Conservation (phyloP, 2,329 filamentous ascomycete species). For the Dactylellina cionopaga region DNA sequence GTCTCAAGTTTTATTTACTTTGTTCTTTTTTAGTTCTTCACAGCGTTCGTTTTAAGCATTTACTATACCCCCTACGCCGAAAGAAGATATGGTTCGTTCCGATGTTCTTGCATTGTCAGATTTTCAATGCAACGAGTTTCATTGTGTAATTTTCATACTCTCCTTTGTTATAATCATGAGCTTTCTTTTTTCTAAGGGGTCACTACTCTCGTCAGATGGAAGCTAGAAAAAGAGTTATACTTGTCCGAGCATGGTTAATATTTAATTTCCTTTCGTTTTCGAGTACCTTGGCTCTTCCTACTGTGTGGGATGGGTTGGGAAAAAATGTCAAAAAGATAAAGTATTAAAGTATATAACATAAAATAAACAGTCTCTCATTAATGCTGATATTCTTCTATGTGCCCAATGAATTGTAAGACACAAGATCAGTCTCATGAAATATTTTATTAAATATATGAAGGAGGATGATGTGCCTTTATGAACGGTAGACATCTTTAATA, state of each 20-base stretch:
- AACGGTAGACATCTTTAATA: no score
- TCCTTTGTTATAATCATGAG: constrained; percentile 38
- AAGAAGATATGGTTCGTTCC: constrained; percentile 27
- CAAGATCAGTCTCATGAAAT: no score
- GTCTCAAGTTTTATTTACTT: constrained; percentile 13
- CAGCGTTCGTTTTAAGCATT: constrained; percentile 19
- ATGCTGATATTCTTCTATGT: neutral
- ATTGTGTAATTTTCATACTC: constrained; percentile 21
- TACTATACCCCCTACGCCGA: constrained; percentile 14
- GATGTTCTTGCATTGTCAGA: neutral
- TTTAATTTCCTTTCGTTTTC: constrained; percentile 45
- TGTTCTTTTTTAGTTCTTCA: constrained; percentile 11
- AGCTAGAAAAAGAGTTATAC: constrained; percentile 35
- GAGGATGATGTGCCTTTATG: neutral
- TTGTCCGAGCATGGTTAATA: constrained; percentile 25
- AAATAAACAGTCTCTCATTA: neutral
- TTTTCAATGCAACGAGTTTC: constrained; percentile 18
- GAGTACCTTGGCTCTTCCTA: neutral
- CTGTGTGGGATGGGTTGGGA: neutral
- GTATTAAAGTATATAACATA: constrained; percentile 4
- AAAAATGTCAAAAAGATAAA: constrained; percentile 5
- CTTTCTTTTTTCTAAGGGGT: constrained; percentile 1
- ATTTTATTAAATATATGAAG: no score
- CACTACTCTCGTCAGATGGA: no score
- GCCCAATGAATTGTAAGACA: neutral